Conservation (phyloP, 192 early-diverging fungal genomes). For the Coemansia sp. region DNA sequence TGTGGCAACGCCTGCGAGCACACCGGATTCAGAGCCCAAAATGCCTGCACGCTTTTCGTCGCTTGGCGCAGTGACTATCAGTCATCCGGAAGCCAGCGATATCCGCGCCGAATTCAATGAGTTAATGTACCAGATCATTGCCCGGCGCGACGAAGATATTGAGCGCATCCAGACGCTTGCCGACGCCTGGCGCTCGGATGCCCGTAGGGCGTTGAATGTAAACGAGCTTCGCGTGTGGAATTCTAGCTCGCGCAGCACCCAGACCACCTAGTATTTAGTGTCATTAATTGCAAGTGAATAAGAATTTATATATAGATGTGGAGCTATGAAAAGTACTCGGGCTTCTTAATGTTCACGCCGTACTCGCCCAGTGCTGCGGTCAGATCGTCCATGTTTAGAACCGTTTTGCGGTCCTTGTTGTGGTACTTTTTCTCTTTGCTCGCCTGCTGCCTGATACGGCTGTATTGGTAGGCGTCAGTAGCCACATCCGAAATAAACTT, state of each 20-base stretch:
- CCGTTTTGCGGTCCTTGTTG: constrained; percentile 74
- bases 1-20: neutral
- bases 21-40: neutral
- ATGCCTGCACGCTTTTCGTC: constrained; percentile 21
- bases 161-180: constrained; percentile 43
- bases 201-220: constrained; percentile 24
- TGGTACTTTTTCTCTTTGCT: constrained; percentile 53
- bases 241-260: constrained; percentile 39
- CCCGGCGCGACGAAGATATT: constrained; percentile 46
- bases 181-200: constrained; percentile 42
- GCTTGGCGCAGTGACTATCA: constrained; percentile 24
- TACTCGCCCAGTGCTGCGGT: constrained; percentile 85
- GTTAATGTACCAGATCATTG: constrained; percentile 45
- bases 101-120: constrained; percentile 52
- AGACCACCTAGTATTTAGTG: constrained; percentile 16
- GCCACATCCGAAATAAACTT: constrained; percentile 76
- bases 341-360: constrained; percentile 94
- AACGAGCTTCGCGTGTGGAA: constrained; percentile 36
- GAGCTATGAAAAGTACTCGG: constrained; percentile 79
- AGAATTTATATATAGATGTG: neutral
- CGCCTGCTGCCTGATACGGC: constrained; percentile 61
- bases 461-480: constrained; percentile 71
- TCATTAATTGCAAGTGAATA: constrained; percentile 1
- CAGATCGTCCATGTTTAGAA: constrained; percentile 91
- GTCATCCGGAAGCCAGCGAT: constrained; percentile 49